Evolutionary conservation across 768 basidiomycete species (phyloP).

Genomic region (Trichaptum fuscoviolaceum): DNA sequence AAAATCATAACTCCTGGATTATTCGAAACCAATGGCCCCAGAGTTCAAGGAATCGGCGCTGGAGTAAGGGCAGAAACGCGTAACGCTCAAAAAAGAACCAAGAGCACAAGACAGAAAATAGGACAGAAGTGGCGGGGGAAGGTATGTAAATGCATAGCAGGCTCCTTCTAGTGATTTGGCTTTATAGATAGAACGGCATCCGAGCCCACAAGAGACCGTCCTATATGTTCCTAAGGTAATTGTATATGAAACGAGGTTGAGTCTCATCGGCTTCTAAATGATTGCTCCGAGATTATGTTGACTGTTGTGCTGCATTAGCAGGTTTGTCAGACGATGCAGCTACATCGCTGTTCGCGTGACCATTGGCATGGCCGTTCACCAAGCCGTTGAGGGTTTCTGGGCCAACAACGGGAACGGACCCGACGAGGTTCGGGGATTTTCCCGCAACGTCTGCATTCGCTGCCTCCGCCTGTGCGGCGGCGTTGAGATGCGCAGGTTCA

Average conservation of each 20-base stretch:
- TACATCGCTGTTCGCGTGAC: neutral
- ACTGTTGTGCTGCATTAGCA: neutral
- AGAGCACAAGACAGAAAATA: neutral
- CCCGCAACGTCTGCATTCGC: neutral
- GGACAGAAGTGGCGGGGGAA: neutral
- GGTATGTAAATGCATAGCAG: neutral
- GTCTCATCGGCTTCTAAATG: neutral
- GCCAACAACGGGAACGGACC: neutral
- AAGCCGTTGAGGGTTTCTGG: neutral
- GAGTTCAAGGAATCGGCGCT: no score
- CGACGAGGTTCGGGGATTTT: neutral
- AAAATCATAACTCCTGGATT: no score
- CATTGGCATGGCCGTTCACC: neutral
- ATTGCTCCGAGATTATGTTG: neutral
- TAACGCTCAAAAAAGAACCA: neutral
- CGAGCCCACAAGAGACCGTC: neutral
- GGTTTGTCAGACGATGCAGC: neutral
- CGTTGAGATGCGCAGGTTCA: neutral
- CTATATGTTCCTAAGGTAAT: neutral
- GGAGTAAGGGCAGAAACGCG: no score
- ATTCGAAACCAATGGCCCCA: neutral
- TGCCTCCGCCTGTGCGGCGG: neutral
- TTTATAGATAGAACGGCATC: neutral
- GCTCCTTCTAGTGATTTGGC: neutral
- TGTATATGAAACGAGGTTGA: neutral